These are phyloP conservation scores for Escovopsis sp. DNA, from an alignment of 2,329 filamentous ascomycete genomes.

Conservation along the genomic window DNA sequence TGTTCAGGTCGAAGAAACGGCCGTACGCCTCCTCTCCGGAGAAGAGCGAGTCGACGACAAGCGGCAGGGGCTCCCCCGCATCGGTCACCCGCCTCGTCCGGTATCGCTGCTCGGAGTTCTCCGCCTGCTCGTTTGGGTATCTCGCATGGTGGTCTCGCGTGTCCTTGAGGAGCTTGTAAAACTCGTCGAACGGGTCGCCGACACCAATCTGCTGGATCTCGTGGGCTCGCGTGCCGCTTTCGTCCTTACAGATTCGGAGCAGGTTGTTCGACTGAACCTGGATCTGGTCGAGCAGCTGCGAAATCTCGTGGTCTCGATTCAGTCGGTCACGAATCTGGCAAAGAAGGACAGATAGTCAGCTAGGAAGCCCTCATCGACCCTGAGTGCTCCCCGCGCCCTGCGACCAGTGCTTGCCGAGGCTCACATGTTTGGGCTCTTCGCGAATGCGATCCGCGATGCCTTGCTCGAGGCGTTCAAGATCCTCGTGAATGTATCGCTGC, in stretches of 20 bases:
- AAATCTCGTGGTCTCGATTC: constrained; percentile 81
- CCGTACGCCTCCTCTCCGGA: constrained; percentile 91
- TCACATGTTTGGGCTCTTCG: constrained; percentile 77
- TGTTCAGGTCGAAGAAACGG: constrained; percentile 78
- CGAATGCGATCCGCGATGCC: constrained; percentile 77
- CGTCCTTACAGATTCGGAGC: constrained; percentile 71
- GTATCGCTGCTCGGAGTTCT: constrained; percentile 89
- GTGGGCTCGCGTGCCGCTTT: constrained; percentile 51
- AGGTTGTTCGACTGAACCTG: constrained; percentile 71
- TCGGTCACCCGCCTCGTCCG: constrained; percentile 50
- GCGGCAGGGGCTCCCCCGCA: constrained; percentile 45
- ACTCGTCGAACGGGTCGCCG: constrained; percentile 78
- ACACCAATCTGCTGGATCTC: constrained; percentile 75
- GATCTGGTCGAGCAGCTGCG: constrained; percentile 74
- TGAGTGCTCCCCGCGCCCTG: too few relatives aligned
- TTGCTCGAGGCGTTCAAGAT: constrained; percentile 89
- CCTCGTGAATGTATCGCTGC: constrained; percentile 86
- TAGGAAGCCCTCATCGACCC: constrained; percentile 3
- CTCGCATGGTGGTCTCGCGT: constrained; percentile 79
- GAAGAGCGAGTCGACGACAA: constrained; percentile 78
- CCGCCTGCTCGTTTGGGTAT: constrained; percentile 87
- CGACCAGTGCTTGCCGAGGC: constrained; percentile 23
- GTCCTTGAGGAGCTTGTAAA: constrained; percentile 68
- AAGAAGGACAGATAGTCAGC: background rate
- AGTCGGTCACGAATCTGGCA: constrained; percentile 82